Conservation (phyloP, 495 filamentous ascomycete species). For the Aspergillus cristatus region DNA sequence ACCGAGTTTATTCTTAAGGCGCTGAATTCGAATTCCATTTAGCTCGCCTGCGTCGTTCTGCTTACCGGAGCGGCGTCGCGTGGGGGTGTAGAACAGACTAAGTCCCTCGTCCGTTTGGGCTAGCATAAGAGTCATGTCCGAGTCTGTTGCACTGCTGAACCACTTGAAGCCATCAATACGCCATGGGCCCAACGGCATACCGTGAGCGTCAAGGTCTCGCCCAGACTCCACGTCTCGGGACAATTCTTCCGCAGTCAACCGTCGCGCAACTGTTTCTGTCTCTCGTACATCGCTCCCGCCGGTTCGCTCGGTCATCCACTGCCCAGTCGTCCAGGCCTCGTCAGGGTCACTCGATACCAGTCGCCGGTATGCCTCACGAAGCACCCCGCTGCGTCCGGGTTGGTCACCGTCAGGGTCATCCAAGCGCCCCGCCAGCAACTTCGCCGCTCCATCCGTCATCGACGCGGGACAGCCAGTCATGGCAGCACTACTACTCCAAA, state of each 20-base stretch:
- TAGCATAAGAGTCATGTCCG: constrained; percentile 51
- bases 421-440: constrained; percentile 43
- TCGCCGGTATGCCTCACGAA: constrained; percentile 40
- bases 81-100: constrained; percentile 51
- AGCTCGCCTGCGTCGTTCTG: constrained; percentile 30
- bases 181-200: constrained; percentile 48
- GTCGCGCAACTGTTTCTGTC: constrained; percentile 51
- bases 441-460: constrained; percentile 54
- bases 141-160: constrained; percentile 57
- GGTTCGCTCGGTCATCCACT: constrained; percentile 65
- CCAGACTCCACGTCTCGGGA: constrained; percentile 11
- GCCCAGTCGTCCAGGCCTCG: constrained; percentile 55
- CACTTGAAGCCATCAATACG: constrained; percentile 55
- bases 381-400: constrained; percentile 20
- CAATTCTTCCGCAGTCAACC: too few species aligned
- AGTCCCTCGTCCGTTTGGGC: constrained; percentile 43
- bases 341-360: constrained; percentile 44
- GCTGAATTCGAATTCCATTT: constrained; percentile 52
- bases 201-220: constrained; percentile 16
- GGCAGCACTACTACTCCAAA: constrained; percentile 48
- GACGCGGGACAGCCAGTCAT: constrained; percentile 49
- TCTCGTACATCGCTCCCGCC: constrained; percentile 55
- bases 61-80: constrained; percentile 25
- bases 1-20: constrained; percentile 55
- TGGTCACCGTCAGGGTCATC: constrained; percentile 11